A percentile compares a stretch with the other conserved stretches of the same genome.
phyloP scores from a whole-genome alignment of 495 filamentous ascomycete genomes.

The Neurospora tetraspora region DNA sequence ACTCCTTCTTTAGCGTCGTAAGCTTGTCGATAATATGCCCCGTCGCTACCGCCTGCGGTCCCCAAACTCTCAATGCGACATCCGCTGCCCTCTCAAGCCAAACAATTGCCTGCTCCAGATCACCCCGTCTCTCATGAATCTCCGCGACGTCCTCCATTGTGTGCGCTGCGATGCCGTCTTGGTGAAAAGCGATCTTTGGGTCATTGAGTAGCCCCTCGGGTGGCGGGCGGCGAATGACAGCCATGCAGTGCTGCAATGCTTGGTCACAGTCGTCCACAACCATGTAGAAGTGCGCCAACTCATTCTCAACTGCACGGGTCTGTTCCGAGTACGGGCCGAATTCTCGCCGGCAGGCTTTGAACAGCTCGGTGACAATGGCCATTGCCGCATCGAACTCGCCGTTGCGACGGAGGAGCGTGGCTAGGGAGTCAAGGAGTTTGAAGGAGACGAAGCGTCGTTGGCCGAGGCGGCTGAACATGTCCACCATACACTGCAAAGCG shows the following conservation, averaged over 20 bases:
- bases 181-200: constrained; percentile 6
- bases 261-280: constrained; percentile 13
- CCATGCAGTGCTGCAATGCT: constrained; percentile 21
- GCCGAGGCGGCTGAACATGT: constrained; percentile 19
- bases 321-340: constrained; percentile 19
- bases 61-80: constrained; percentile 19
- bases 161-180: constrained; percentile 22
- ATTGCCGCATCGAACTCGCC: constrained; percentile 20
- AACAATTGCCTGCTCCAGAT: constrained; percentile 15
- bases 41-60: constrained; percentile 16
- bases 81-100: constrained; percentile 21
- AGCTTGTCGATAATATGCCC: constrained; percentile 23
- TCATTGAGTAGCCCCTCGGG: background rate
- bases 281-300: constrained; percentile 25
- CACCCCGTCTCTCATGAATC: constrained; percentile 20
- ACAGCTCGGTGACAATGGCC: constrained; percentile 20
- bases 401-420: constrained; percentile 22
- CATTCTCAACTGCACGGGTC: constrained; percentile 18
- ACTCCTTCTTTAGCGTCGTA: constrained; percentile 16
- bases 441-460: constrained; percentile 21
- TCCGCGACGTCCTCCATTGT: constrained; percentile 26
- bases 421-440: constrained; percentile 24
- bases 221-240: constrained; percentile 15
- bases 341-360: constrained; percentile 14
- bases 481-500: constrained; percentile 24